Conservation (phyloP, 345 rosid species). For the Abelmoschus esculentus region DNA sequence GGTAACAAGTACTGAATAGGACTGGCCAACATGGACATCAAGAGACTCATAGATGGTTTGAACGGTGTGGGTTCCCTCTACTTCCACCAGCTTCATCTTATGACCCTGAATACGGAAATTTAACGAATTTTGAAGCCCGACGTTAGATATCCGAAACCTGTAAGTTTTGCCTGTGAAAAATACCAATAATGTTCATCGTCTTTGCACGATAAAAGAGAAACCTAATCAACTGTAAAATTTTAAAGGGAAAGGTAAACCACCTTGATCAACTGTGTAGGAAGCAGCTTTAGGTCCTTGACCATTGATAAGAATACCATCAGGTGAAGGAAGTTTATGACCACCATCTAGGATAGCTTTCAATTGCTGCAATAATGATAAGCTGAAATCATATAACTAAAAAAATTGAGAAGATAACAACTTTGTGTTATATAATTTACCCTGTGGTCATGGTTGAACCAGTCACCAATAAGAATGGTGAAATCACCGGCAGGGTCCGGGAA, state of each 20-base stretch:
- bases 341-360: conserved; percentile 47
- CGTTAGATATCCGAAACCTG: conserved; percentile 80
- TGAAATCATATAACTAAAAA: neutral
- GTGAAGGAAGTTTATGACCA: conserved; percentile 57
- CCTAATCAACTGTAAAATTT: neutral
- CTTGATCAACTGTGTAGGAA: conserved; percentile 57
- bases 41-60: conserved; percentile 55
- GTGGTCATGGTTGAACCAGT: conserved; percentile 67
- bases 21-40: conserved; percentile 82
- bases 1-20: conserved; percentile 79
- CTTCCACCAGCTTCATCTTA: conserved; percentile 73
- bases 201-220: neutral
- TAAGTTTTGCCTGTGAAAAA: conserved; percentile 55
- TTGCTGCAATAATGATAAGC: conserved; percentile 23
- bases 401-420: neutral
- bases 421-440: conserved; percentile 30
- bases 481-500: conserved; percentile 73
- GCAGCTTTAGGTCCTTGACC: conserved; percentile 49
- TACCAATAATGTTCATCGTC: neutral
- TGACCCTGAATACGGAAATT: conserved; percentile 69
- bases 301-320: conserved; percentile 67
- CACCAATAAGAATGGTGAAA: conserved; percentile 74
- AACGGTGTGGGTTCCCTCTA: conserved; percentile 81
- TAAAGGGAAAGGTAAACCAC: conserved; percentile 27
- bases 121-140: conserved; percentile 64